Evolutionary conservation across 768 basidiomycete species (phyloP).

Genomic region (Suillus lakei): DNA sequence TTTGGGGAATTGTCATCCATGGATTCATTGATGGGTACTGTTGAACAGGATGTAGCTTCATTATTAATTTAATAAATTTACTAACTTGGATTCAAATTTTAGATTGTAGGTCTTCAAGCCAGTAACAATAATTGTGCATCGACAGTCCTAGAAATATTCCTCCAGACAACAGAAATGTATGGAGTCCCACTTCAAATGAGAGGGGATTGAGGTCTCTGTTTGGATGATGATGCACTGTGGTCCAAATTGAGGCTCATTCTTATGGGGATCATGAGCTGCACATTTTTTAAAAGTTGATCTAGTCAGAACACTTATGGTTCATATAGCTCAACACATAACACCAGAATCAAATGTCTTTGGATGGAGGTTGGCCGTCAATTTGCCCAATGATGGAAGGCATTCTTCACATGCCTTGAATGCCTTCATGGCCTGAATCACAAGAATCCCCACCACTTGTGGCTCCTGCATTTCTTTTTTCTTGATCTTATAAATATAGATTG

Average conservation of each 20-base stretch:
- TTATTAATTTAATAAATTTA: not conserved
- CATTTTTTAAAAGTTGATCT: not conserved
- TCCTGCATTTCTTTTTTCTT: constrained; percentile 12
- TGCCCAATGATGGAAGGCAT: constrained; percentile 28
- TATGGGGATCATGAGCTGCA: constrained; percentile 39
- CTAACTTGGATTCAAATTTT: constrained; percentile 8
- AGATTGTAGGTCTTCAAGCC: constrained; percentile 37
- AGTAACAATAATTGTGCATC: constrained; percentile 40
- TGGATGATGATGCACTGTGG: constrained; percentile 25
- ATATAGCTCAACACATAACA: constrained; percentile 29
- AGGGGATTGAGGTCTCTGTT: constrained; percentile 41
- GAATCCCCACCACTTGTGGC: constrained; percentile 19
- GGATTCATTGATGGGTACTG: constrained; percentile 33
- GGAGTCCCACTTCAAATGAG: constrained; percentile 36
- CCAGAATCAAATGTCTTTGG: constrained; percentile 33
- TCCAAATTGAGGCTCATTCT: constrained; percentile 36
- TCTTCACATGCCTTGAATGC: constrained; percentile 29
- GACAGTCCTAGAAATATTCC: constrained; percentile 19
- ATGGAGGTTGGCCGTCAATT: constrained; percentile 33
- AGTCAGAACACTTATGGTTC: not conserved
- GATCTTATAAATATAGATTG: constrained; percentile 8
- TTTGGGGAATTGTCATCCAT: constrained; percentile 32
- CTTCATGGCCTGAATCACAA: constrained; percentile 25
- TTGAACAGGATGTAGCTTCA: constrained; percentile 18
- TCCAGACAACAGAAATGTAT: constrained; percentile 19